phyloP scores from a whole-genome alignment of 2,329 filamentous ascomycete species.

The Fusarium mangiferae region DNA sequence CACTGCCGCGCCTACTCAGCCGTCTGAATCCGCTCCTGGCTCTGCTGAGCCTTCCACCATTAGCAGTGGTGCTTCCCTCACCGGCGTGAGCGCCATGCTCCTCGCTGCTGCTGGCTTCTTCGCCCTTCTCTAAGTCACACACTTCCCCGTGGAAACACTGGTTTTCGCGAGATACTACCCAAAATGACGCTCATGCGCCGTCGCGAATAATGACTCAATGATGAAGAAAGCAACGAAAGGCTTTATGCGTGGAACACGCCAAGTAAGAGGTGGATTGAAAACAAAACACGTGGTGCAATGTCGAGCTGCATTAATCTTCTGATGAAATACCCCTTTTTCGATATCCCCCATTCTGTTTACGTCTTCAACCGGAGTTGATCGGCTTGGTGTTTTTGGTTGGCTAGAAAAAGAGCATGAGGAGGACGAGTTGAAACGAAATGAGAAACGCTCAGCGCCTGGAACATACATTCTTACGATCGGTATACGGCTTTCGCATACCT shows the following conservation, averaged over 20 bases:
- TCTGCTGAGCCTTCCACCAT: conserved; percentile 36
- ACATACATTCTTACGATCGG: conserved; percentile 31
- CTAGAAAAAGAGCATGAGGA: conserved; percentile 26
- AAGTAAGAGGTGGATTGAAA: conserved; percentile 10
- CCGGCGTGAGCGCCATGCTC: conserved; percentile 51
- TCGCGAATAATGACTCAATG: conserved; percentile 51
- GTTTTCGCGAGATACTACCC: conserved; percentile 3
- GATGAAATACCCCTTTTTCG: conserved; percentile 39
- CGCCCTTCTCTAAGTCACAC: conserved; percentile 49
- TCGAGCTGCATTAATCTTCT: conserved; percentile 42
- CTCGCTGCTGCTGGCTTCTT: conserved; percentile 50
- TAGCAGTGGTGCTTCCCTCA: conserved; percentile 45
- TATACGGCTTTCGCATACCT: conserved; percentile 33
- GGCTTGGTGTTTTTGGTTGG: conserved; percentile 42
- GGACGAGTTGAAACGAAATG: conserved; percentile 33
- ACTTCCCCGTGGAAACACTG: conserved; percentile 41
- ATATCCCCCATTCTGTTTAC: conserved; percentile 39
- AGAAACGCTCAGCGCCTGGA: conserved; percentile 40
- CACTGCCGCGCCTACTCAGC: conserved; percentile 41
- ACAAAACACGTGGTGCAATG: conserved; percentile 39
- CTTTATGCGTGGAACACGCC: conserved; percentile 12
- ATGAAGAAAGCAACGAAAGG: conserved; percentile 37
- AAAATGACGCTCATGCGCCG: conserved; percentile 40
- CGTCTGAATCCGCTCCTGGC: conserved; percentile 33
- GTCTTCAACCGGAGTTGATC: conserved; percentile 42